Evolutionary conservation across 371 early-diverging fungal genomes (phyloP).

Genomic region (Catenaria anguillulae): DNA sequence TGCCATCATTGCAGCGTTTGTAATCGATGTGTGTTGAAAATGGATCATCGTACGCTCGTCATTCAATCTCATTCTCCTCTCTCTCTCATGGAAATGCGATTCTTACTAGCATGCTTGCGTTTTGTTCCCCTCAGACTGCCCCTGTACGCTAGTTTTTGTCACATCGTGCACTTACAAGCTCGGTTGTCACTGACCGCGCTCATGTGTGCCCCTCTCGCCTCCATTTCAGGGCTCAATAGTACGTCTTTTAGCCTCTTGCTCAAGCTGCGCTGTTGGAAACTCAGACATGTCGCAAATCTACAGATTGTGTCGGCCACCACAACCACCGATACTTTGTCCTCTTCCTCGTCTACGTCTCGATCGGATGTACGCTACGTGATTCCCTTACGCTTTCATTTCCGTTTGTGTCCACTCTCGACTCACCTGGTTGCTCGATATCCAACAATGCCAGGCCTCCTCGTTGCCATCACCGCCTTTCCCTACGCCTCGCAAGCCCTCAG

Average conservation of each 20-base stretch:
- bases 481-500: neutral
- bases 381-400: too few species aligned
- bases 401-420: too few species aligned
- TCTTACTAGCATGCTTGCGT: neutral
- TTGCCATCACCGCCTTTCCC: neutral
- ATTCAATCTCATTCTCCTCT: neutral
- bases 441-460: neutral
- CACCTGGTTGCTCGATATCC: too few species aligned
- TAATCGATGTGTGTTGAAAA: neutral
- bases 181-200: neutral
- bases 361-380: neutral
- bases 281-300: too few species aligned
- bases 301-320: slow-evolving; percentile 3
- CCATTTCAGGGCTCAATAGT: neutral
- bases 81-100: neutral
- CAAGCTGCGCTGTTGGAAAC: too few species aligned
- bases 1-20: slow-evolving; percentile 1
- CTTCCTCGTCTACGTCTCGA: slow-evolving; percentile 4
- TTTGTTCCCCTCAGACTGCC: neutral
- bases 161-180: too few species aligned
- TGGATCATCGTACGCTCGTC: neutral
- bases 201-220: too few species aligned
- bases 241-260: neutral
- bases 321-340: slow-evolving; percentile 4
- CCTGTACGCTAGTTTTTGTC: neutral